Evolutionary conservation across 1,284 basidiomycete species (phyloP).

Genomic region (Cutaneotrichosporon sp.): DNA sequence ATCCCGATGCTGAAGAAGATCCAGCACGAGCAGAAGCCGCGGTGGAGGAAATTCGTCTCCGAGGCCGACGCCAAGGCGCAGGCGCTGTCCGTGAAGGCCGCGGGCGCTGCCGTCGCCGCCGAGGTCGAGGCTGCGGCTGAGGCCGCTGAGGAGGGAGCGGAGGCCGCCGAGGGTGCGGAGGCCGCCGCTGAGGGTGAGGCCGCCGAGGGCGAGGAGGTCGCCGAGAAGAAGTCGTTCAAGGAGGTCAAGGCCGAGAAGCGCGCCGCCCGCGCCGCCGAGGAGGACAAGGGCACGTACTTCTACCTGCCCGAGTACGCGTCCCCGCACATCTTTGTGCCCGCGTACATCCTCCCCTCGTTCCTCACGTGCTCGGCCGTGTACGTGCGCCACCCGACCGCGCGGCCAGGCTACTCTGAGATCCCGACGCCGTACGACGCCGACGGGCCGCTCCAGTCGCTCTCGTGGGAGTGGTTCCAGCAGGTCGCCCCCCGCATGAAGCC

Average conservation of each 20-base stretch:
- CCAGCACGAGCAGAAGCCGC: slow-evolving; percentile 28
- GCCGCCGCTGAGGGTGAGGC: slow-evolving; percentile 16
- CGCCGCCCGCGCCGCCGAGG: slow-evolving; percentile 7
- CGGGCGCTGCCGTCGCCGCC: slow-evolving; percentile 12
- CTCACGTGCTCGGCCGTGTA: slow-evolving; percentile 90
- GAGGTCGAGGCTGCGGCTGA: slow-evolving; percentile 15
- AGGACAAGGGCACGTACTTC: slow-evolving; percentile 58
- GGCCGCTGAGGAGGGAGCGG: slow-evolving; percentile 15
- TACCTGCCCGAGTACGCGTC: slow-evolving; percentile 82
- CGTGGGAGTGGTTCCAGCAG: slow-evolving; percentile 86
- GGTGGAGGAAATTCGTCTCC: slow-evolving; percentile 25
- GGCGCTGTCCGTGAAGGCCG: slow-evolving; percentile 22
- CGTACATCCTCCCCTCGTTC: slow-evolving; percentile 91
- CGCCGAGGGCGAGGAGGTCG: slow-evolving; percentile 4
- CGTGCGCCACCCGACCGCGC: slow-evolving; percentile 91
- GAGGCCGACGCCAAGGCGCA: slow-evolving; percentile 34
- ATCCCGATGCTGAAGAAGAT: slow-evolving; percentile 67
- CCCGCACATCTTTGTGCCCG: slow-evolving; percentile 92
- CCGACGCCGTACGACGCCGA: slow-evolving; percentile 92
- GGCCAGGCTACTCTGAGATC: slow-evolving; percentile 87
- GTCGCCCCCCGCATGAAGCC: slow-evolving; percentile 65
- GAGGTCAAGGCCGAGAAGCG: slow-evolving; percentile 2
- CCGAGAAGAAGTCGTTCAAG: slow-evolving; percentile 7
- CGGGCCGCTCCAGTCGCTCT: slow-evolving; percentile 75
- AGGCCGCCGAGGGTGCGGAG: slow-evolving; percentile 9